Base-by-base conservation (phyloP, 2,329 filamentous ascomycete species). In the Acrocalymma vagum region DNA sequence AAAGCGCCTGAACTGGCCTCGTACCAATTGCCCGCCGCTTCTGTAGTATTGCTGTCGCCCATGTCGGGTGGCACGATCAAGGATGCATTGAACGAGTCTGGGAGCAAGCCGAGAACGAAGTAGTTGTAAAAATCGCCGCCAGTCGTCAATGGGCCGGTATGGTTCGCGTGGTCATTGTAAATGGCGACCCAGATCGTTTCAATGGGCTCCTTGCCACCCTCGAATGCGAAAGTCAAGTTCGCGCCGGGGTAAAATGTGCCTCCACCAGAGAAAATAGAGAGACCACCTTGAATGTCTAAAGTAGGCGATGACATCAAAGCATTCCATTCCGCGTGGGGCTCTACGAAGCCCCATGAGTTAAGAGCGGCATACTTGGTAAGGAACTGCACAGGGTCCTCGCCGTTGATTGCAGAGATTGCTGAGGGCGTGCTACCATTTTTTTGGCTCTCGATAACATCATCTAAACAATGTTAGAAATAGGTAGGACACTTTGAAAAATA, bases 61-160 rank as follows among this genome's bases (percentile, higher is more conserved):
- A 45, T 34, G 20, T 21, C 22, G 11, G 8, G 13, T 20, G 26
- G 24, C 26, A 20, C 38, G 18, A n/a, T 28, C 21, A 7, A 14
- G 13, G 15, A 27, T 11, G 22, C 30, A 9, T 56, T 24, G 27
- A 31, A 63, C 3, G 39, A 49, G 1, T 36, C 55, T 3, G 59
- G 59, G 1, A 55, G 24, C 0, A 58, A 17, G 3, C 60, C 57
- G 2, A 67, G 51, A 2, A 74, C 71, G 28, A 74, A 75, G 50
- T 66, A 72, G 44, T 73, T 71, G 55, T 71, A 75, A 36, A 72
- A 71, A 41, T 73, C 71, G 1, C 68, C 69, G 3, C 64, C 70
- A 1, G 67, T 73, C 5, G 58, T 63, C 2, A 75, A 45, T 2
- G 66, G 63, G 6, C 48, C 51, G 9, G 48, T 50, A 14, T 50